These are phyloP conservation scores for Dipodascus albidus DNA, from an alignment of 805 yeast genomes.

Conservation along the genomic window DNA sequence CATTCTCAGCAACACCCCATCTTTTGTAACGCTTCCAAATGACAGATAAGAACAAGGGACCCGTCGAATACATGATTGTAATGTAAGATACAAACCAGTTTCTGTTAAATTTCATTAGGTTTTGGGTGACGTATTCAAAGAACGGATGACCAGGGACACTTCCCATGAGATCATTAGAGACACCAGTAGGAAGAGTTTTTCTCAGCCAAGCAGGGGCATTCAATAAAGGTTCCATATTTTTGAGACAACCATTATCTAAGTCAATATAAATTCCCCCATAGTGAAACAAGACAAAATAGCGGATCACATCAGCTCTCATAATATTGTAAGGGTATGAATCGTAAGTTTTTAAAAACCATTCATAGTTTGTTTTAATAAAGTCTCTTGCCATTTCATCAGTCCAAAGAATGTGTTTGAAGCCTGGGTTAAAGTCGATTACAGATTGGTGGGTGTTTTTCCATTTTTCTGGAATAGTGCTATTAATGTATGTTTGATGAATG, in stretches of 20 bases:
- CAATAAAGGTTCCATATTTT: conserved; percentile 68
- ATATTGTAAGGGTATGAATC: conserved; percentile 71
- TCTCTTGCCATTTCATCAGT: conserved; percentile 75
- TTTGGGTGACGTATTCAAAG: conserved; percentile 57
- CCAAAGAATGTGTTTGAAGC: conserved; percentile 76
- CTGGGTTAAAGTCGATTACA: conserved; percentile 73
- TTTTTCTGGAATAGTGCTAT: conserved; percentile 60
- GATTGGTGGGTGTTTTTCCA: conserved; percentile 73
- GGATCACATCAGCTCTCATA: conserved; percentile 80
- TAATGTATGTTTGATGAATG: conserved; percentile 88
- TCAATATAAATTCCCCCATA: conserved; percentile 89
- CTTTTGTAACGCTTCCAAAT: conserved; percentile 82
- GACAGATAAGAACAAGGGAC: conserved; percentile 78
- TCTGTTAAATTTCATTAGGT: conserved; percentile 48
- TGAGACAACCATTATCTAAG: conserved; percentile 78
- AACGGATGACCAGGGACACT: conserved; percentile 80
- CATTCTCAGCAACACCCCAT: conserved; percentile 53
- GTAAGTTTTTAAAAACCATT: conserved; percentile 78
- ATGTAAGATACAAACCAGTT: conserved; percentile 82
- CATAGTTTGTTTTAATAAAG: conserved; percentile 66
- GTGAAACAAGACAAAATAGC: conserved; percentile 73
- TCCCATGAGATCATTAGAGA: conserved; percentile 90
- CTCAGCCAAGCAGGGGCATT: conserved; percentile 78
- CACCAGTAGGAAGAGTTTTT: conserved; percentile 81
- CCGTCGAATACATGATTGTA: conserved; percentile 89